Evolutionary conservation across 1,139 yeast genomes (phyloP), one percentile per base, ranked within the genome.

Genomic region (Casaregolazyma suthepensis): DNA sequence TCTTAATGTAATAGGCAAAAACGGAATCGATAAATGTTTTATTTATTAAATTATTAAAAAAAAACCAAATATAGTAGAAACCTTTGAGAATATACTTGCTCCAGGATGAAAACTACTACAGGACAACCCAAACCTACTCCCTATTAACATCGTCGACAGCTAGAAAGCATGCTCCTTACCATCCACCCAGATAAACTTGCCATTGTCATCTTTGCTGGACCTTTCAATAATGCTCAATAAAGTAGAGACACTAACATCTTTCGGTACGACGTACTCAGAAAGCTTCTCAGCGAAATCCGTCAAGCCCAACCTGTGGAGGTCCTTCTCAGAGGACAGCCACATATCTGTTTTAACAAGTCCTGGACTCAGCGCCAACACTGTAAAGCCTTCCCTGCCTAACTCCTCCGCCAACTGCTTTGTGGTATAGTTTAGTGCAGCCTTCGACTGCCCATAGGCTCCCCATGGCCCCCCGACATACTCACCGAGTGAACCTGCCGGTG

Each of bases 341-440:
- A 66, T 63, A 43, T 71, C 73, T 26, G 71, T 67, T 1, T 53
- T 9, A 6, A 70, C 73, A 20, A 61, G 48, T 45, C 75, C 75
- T 1, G 75, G 75, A 53, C 65, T 68, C 13, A 69, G 46, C 15
- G 68, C 62, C 10, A 64, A 56, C 6, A 69, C 61, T 3, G 58
- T 61, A 50, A 65, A 64, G 1, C 60, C 63, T 22, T 69, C 66
- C 0, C 46, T 53, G 17, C 56, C 56, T 18, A 62, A 54, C 49
- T 70, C 71, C 20, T 29, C 40, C 23, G 66, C 59, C 44, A 71
- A 51, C 13, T 60, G 60, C 38, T 58, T 62, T 10, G 60, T 59
- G 4, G 63, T 46, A 45, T 60, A 67, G 60, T 70, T 71, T 53
- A 71, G 48, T 0, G 72, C 72, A n/a, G 74, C 73, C 54, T 72